phyloP scores from a whole-genome alignment of 2,329 filamentous ascomycete genomes.

The Paecilomyces formosus region DNA sequence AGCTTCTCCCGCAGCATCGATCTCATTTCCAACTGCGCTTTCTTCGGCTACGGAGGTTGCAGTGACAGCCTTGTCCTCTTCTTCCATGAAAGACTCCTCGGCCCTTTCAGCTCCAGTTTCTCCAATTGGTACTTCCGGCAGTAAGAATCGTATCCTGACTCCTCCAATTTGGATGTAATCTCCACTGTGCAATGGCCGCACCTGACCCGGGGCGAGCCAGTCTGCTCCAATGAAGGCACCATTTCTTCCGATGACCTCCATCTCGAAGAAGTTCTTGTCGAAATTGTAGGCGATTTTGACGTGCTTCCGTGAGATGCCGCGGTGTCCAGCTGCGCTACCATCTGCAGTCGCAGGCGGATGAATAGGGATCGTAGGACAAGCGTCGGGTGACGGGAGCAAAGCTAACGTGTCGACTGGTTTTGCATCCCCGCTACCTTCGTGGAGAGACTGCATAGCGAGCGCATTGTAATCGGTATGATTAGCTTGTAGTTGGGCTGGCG shows the following conservation, averaged over 20 bases:
- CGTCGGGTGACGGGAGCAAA: slow-evolving; percentile 43
- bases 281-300: slow-evolving; percentile 55
- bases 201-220: slow-evolving; percentile 40
- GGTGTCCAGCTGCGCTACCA: slow-evolving; percentile 43
- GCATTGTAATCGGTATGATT: slow-evolving; percentile 38
- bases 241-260: slow-evolving; percentile 53
- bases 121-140: slow-evolving; percentile 45
- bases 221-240: slow-evolving; percentile 49
- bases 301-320: slow-evolving; percentile 56
- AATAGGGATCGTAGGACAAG: slow-evolving; percentile 53
- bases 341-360: slow-evolving; percentile 46
- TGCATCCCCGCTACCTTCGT: slow-evolving; percentile 26
- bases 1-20: not conserved
- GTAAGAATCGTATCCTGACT: slow-evolving; percentile 49
- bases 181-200: slow-evolving; percentile 46
- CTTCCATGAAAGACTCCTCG: slow-evolving; percentile 32
- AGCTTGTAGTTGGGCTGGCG: slow-evolving; percentile 30
- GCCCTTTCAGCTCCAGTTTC: slow-evolving; percentile 42
- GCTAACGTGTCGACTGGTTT: slow-evolving; percentile 40
- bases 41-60: slow-evolving; percentile 27
- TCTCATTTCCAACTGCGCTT: not conserved
- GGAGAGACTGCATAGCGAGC: slow-evolving; percentile 38
- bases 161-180: slow-evolving; percentile 53
- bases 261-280: slow-evolving; percentile 48
- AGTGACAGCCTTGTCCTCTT: slow-evolving; percentile 19